Percentiles rank a stretch among this genome's conserved stretches.
Evolutionary conservation across 176 grass and related monocot species (phyloP).

Genomic region (Triticum dicoccoides): DNA sequence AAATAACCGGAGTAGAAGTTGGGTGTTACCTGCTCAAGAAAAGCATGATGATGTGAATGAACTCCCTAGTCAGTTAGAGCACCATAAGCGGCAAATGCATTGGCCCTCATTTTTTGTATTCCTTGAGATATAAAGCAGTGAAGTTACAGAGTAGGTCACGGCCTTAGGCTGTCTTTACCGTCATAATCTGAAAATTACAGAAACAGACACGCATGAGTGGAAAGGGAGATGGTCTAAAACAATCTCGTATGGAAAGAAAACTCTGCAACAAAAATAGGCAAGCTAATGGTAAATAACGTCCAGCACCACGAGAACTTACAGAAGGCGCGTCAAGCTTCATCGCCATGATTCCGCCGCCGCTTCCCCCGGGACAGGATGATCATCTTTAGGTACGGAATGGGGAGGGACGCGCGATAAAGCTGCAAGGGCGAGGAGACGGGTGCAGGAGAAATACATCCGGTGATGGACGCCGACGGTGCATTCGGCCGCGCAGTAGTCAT

Average conservation of each 20-base stretch:
- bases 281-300: not conserved
- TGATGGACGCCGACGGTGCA: too few relatives aligned
- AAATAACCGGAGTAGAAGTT: slow-evolving; percentile 6
- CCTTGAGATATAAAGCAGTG: slow-evolving; percentile 58
- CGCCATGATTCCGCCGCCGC: too few relatives aligned
- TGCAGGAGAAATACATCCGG: too few relatives aligned
- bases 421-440: too few relatives aligned
- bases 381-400: too few relatives aligned
- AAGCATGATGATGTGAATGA: slow-evolving; percentile 62
- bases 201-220: not conserved
- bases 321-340: too few relatives aligned
- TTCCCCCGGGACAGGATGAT: too few relatives aligned
- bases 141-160: not conserved
- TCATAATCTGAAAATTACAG: not conserved
- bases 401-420: too few relatives aligned
- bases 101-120: slow-evolving; percentile 81
- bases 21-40: slow-evolving; percentile 75
- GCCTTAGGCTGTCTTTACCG: not conserved
- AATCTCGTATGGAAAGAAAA: not conserved
- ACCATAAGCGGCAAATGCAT: slow-evolving; percentile 91
- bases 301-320: too few relatives aligned
- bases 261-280: not conserved
- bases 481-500: too few relatives aligned
- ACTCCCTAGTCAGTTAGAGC: slow-evolving; percentile 66
- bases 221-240: not conserved